Conservation (phyloP, 257 asterid species). For the Lantana camara region DNA sequence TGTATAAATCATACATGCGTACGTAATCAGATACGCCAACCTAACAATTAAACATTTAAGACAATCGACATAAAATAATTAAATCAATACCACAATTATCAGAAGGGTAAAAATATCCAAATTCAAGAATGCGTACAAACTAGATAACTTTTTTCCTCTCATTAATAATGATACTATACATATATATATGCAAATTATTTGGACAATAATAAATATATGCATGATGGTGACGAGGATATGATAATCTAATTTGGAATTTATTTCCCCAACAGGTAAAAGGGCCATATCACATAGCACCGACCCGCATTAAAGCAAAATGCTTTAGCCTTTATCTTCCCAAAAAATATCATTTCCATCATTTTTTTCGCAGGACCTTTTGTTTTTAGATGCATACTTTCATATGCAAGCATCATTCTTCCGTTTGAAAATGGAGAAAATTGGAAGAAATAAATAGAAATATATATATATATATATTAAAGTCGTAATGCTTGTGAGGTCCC, state of each 20-base stretch:
- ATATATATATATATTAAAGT: no score
- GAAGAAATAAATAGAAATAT: no score
- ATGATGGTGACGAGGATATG: slow-evolving; percentile 11
- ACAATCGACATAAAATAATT: not conserved
- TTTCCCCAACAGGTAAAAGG: slow-evolving; percentile 21
- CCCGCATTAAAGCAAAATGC: slow-evolving; percentile 35
- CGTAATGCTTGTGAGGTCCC: slow-evolving; percentile 19
- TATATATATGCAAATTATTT: slow-evolving; percentile 7
- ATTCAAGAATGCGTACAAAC: no score
- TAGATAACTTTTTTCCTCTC: not conserved
- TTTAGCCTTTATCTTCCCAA: slow-evolving; percentile 11
- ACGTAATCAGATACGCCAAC: not conserved
- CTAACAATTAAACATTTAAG: not conserved
- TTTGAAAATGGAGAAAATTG: slow-evolving; percentile 36
- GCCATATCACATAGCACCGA: slow-evolving; percentile 34
- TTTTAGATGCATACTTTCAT: slow-evolving; percentile 29
- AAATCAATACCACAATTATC: slow-evolving; percentile 9
- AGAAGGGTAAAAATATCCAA: not conserved
- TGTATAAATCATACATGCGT: not conserved
- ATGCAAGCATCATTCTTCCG: slow-evolving; percentile 41
- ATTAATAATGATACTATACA: slow-evolving; percentile 25
- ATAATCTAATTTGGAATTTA: slow-evolving; percentile 22
- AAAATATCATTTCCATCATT: slow-evolving; percentile 31
- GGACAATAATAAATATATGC: slow-evolving; percentile 21
- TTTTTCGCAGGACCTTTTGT: slow-evolving; percentile 33